Conservation (phyloP, 371 early-diverging fungal genomes). For the Haplosporangium sp. region DNA sequence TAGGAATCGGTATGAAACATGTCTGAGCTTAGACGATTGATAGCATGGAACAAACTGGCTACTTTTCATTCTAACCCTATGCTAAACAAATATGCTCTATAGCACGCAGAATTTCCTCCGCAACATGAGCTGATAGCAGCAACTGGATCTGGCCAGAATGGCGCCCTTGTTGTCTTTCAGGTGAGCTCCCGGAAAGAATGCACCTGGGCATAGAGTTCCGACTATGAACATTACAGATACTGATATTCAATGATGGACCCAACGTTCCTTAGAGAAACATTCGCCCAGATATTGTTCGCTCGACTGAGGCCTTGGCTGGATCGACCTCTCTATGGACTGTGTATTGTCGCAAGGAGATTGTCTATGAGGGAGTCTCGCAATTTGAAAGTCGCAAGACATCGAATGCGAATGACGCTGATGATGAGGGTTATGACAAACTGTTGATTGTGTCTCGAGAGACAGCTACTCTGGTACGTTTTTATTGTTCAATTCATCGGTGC, state of each 20-base stretch:
- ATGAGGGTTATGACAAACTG: slow-evolving; percentile 68
- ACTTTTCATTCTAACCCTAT: no score
- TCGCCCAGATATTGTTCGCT: slow-evolving; percentile 77
- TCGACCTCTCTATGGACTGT: slow-evolving; percentile 78
- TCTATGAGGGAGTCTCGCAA: slow-evolving; percentile 61
- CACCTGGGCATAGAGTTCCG: no score
- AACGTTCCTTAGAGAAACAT: slow-evolving; percentile 67
- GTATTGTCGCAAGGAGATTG: slow-evolving; percentile 65
- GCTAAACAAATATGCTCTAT: no score
- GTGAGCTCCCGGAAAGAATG: slow-evolving; percentile 23
- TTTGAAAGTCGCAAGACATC: slow-evolving; percentile 48
- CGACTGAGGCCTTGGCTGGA: slow-evolving; percentile 71
- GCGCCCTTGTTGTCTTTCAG: slow-evolving; percentile 84
- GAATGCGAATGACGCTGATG: slow-evolving; percentile 54
- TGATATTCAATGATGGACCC: background rate
- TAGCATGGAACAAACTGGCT: no score
- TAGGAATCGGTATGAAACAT: slow-evolving; percentile 29
- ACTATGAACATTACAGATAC: no score
- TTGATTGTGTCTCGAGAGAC: slow-evolving; percentile 78
- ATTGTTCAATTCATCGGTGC: background rate
- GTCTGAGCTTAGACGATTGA: background rate
- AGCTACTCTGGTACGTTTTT: slow-evolving; percentile 68
- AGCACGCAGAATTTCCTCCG: slow-evolving; percentile 20
- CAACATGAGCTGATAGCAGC: slow-evolving; percentile 86
- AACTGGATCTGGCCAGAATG: slow-evolving; percentile 80